Base-by-base conservation (phyloP, 2,329 filamentous ascomycete genomes). In the Dactylellina leptospora region DNA sequence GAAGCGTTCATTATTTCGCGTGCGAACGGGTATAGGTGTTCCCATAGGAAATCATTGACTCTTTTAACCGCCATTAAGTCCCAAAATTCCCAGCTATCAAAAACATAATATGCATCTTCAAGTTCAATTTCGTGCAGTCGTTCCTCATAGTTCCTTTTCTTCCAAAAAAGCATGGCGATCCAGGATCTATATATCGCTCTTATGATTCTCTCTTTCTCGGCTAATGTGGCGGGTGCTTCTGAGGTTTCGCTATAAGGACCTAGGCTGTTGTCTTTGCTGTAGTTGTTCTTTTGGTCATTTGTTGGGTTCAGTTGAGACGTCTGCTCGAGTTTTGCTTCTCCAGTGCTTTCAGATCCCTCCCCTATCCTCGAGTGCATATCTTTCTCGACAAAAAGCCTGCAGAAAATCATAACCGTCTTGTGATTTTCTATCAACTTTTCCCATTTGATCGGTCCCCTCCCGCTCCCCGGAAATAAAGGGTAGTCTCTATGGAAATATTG, bases 11-110 rank as follows among this genome's bases (percentile, higher is more conserved):
- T n/a, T n/a, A n/a, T n/a, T n/a, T n/a, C n/a, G n/a, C n/a, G n/a
- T n/a, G n/a, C n/a, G n/a, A n/a, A n/a, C 5, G 33, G 33, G 10
- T 16, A 9, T 20, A 56, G 6, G 2, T 44, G 18, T 18, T 1
- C 9, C 20, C 20, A 44, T 3, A 42, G n/a, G 22, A 56, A 56
- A n/a, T 44, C 36, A 1, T 6, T 25, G 4, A 44, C 18, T 10
- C 23, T 16, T 20, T 42, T 44, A 10, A 56, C 22, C 5, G 53
- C 33, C 53, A 56, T 56, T 18, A 44, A 8, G 8, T 56, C 53
- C 53, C 53, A 56, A 44, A 56, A 56, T 20, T 20, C 11, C 53
- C 53, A 56, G n/a, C 20, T 44, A 18, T 56, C 53, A 8, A 56
- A 56, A 8, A 56, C n/a, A 18, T 38, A 56, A 27, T 25, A 56